Percentiles rank a stretch among this genome's conserved stretches.
Conservation (phyloP, 2,329 filamentous ascomycete species). For the Pseudocercospora macadamiae region DNA sequence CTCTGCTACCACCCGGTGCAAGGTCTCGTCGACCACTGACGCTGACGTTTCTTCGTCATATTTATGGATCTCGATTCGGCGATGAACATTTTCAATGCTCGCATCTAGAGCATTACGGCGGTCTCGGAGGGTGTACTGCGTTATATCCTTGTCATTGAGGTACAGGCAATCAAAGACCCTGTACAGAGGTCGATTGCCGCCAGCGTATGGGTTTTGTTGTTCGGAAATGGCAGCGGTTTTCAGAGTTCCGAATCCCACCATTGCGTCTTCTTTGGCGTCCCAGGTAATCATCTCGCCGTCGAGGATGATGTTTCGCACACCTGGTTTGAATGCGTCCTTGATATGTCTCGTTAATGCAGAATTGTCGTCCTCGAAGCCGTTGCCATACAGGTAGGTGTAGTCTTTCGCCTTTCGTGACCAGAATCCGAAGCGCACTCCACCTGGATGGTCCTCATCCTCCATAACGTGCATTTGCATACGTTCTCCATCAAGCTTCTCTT, state of each 20-base stretch:
- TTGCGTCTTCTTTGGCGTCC: constrained; percentile 82
- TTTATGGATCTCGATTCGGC: constrained; percentile 80
- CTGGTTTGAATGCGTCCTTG: constrained; percentile 72
- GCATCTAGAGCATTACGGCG: constrained; percentile 74
- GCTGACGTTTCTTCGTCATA: constrained; percentile 68
- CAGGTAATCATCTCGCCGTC: constrained; percentile 99
- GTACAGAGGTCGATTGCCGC: constrained; percentile 74
- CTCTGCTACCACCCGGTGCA: constrained; percentile 82
- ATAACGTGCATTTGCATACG: constrained; percentile 95
- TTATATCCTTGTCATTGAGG: constrained; percentile 78
- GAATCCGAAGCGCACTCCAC: constrained; percentile 77
- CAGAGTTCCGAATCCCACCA: constrained; percentile 86
- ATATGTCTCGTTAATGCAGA: constrained; percentile 81
- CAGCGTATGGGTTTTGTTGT: constrained; percentile 70
- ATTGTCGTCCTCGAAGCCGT: constrained; percentile 71
- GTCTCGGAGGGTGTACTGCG: constrained; percentile 80
- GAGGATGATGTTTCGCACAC: constrained; percentile 83
- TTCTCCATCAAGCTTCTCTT: constrained; percentile 96
- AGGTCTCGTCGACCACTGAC: constrained; percentile 74
- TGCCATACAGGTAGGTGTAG: constrained; percentile 91
- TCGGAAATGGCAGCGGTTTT: constrained; percentile 87
- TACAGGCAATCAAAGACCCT: constrained; percentile 90
- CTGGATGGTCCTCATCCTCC: constrained; percentile 66
- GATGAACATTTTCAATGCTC: constrained; percentile 69
- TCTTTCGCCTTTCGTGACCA: constrained; percentile 97